phyloP scores from a whole-genome alignment of 257 asterid genomes.

The Ballota nigra region DNA sequence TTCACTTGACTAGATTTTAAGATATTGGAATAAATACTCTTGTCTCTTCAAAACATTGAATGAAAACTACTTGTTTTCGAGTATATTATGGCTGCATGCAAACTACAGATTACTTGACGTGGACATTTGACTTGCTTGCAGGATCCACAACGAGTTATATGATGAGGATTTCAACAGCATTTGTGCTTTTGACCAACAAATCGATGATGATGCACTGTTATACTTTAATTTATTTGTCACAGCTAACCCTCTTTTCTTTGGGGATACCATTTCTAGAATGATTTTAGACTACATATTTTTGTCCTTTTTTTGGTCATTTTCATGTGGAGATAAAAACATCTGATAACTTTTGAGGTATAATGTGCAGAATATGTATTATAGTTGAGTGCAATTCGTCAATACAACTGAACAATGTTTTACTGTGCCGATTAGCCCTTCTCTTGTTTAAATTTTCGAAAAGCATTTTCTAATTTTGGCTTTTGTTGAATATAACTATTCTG shows the following conservation, averaged over 20 bases:
- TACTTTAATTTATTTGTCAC: constrained; percentile 24
- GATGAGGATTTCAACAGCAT: constrained; percentile 14
- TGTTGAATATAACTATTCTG: too few species aligned
- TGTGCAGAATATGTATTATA: constrained; percentile 9
- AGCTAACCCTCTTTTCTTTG: constrained; percentile 10
- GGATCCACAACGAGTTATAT: constrained; percentile 10
- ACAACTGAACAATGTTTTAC: background rate
- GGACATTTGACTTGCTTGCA: constrained; percentile 18
- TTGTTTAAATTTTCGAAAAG: too few species aligned
- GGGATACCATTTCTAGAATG: constrained; percentile 20
- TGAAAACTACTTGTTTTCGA: background rate
- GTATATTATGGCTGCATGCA: background rate
- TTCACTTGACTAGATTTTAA: background rate
- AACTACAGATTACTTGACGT: background rate
- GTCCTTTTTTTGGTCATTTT: constrained; percentile 12
- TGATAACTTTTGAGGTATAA: background rate
- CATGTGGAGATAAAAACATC: constrained; percentile 8
- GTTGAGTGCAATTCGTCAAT: constrained; percentile 8
- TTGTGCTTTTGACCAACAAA: constrained; percentile 14
- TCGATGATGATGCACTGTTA: constrained; percentile 11
- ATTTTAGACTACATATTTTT: constrained; percentile 20
- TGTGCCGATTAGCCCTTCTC: background rate
- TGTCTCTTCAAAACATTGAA: background rate
- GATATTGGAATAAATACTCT: background rate
- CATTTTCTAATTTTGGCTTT: background rate